phyloP scores from a whole-genome alignment of 345 rosid genomes.

The Anacardium occidentale region DNA sequence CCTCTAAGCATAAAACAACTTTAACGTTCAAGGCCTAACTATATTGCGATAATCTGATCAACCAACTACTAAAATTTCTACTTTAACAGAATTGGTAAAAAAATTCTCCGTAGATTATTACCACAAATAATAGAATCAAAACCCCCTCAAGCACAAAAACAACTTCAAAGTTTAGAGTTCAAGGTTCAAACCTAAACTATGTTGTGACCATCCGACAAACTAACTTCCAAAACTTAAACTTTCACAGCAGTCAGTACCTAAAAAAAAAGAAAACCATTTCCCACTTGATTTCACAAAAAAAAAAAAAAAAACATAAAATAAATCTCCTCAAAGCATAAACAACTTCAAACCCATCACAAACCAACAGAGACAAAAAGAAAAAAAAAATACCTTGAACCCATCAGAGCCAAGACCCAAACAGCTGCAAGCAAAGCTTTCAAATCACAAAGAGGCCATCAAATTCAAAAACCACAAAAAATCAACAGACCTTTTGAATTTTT shows the following conservation, averaged over 20 bases:
- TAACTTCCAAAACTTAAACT: not conserved
- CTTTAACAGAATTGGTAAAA: not conserved
- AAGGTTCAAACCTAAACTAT: not conserved
- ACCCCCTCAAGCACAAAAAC: too few species aligned
- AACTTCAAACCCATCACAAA: not conserved
- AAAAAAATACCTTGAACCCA: constrained; percentile 39
- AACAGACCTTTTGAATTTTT: constrained; percentile 23
- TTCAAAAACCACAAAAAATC: not conserved
- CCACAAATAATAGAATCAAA: too few species aligned
- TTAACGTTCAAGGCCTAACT: not conserved
- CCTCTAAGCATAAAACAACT: too few species aligned
- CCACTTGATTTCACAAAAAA: not conserved
- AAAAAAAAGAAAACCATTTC: not conserved
- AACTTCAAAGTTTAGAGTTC: too few species aligned
- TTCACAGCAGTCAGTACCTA: not conserved
- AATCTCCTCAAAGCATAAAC: not conserved
- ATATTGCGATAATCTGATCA: not conserved
- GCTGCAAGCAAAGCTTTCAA: not conserved
- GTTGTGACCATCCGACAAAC: not conserved
- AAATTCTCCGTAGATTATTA: not conserved
- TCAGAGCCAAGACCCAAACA: constrained; percentile 23
- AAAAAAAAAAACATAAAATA: not conserved
- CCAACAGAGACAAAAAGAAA: not conserved
- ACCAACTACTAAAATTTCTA: not conserved
- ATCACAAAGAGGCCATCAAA: constrained; percentile 9